Evolutionary conservation across 164 flowering plant genomes (phyloP).

Genomic region (Macadamia tetraphylla): DNA sequence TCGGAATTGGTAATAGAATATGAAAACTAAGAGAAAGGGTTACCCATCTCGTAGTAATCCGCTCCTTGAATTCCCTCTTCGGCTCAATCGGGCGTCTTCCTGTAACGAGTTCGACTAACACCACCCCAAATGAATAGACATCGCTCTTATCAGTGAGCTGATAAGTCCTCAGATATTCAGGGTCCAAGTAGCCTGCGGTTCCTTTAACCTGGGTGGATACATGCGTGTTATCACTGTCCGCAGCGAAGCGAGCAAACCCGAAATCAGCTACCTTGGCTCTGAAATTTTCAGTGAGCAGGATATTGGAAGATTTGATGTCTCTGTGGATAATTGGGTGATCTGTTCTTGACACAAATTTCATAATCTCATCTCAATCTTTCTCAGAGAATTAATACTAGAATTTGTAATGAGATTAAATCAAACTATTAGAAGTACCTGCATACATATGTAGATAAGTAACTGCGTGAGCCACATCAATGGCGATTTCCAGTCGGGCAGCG

Average conservation of each 20-base stretch:
- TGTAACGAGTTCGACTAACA: constrained; percentile 68
- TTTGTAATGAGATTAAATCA: no score
- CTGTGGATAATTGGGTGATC: constrained; percentile 75
- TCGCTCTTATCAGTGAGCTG: constrained; percentile 82
- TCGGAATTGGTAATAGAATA: no score
- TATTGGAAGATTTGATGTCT: constrained; percentile 72
- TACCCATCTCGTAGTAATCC: constrained; percentile 54
- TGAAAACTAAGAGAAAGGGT: constrained; percentile 9
- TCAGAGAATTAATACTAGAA: no score
- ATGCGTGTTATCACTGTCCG: constrained; percentile 51
- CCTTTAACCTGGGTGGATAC: constrained; percentile 76
- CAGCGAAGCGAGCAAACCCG: constrained; percentile 55
- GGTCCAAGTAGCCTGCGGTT: constrained; percentile 74
- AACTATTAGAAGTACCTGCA: constrained; percentile 39
- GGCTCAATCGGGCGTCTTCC: constrained; percentile 64
- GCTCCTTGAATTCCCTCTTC: constrained; percentile 34
- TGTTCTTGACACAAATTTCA: constrained; percentile 15
- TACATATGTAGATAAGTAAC: constrained; percentile 96
- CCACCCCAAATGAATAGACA: constrained; percentile 78
- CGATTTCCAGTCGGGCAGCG: constrained; percentile 74
- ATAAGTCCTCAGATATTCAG: constrained; percentile 65
- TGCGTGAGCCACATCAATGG: constrained; percentile 94
- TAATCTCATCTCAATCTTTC: no score
- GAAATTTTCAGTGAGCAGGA: constrained; percentile 67
- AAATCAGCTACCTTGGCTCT: constrained; percentile 82